A percentile compares a stretch with the other conserved stretches of the same genome.
These are phyloP conservation scores for Paracamarosporium sp. DNA, from an alignment of 2,329 filamentous ascomycete genomes.

Conservation along the genomic window DNA sequence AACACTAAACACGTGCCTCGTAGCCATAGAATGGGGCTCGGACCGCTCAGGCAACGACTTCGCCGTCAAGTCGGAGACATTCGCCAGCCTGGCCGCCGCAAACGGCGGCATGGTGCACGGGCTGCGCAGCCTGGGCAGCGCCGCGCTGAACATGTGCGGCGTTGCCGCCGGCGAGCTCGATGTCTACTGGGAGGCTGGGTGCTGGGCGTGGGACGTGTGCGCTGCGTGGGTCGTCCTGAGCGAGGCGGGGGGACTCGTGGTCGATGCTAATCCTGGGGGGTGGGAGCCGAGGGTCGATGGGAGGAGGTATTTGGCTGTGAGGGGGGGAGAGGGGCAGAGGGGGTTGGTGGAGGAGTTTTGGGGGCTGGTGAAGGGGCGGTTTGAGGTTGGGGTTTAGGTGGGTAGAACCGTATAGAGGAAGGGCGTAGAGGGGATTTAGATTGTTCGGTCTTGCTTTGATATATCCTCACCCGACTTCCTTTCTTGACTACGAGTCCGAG, in stretches of 20 bases:
- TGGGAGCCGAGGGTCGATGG: slow-evolving; percentile 68
- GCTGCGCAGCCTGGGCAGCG: slow-evolving; percentile 73
- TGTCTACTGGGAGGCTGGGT: slow-evolving; percentile 82
- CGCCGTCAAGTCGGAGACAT: slow-evolving; percentile 71
- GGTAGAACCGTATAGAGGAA: no score
- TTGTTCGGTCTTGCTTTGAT: no score
- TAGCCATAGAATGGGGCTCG: slow-evolving; percentile 77
- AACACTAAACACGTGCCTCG: slow-evolving; percentile 67
- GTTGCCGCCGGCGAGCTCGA: slow-evolving; percentile 76
- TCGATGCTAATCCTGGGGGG: slow-evolving; percentile 73
- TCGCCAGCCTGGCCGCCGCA: slow-evolving; percentile 59
- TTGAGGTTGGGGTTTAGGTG: slow-evolving; percentile 50
- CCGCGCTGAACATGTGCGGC: slow-evolving; percentile 76
- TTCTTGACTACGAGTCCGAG: no score
- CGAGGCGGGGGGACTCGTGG: slow-evolving; percentile 77
- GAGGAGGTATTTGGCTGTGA: slow-evolving; percentile 61
- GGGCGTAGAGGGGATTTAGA: no score
- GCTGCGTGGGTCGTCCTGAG: slow-evolving; percentile 78
- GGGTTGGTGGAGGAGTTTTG: slow-evolving; percentile 58
- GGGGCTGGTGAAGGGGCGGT: slow-evolving; percentile 52
- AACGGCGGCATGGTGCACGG: slow-evolving; percentile 81
- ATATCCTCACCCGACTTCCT: no score
- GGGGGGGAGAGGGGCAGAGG: slow-evolving; percentile 54
- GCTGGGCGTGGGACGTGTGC: slow-evolving; percentile 86
- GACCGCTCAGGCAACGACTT: slow-evolving; percentile 74